phyloP scores from a whole-genome alignment of 2,329 filamentous ascomycete species.

The Calonectria pauciramosa region DNA sequence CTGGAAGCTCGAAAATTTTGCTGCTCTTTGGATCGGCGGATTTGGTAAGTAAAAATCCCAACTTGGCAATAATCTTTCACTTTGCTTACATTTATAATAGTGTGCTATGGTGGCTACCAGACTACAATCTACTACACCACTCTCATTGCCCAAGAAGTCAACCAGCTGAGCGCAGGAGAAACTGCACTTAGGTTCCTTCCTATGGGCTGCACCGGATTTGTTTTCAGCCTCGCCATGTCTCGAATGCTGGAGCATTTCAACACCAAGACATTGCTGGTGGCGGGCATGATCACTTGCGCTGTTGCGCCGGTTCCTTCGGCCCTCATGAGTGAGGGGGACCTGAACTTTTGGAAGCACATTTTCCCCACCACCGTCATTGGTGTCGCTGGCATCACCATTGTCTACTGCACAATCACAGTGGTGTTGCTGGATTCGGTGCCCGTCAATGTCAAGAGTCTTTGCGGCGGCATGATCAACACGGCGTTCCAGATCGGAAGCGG shows the following conservation, averaged over 20 bases:
- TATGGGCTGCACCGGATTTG: constrained; percentile 17
- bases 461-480: constrained; percentile 30
- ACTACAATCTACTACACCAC: constrained; percentile 26
- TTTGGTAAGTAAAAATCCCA: constrained; percentile 41
- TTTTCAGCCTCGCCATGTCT: constrained; percentile 14
- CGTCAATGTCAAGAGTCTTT: constrained; percentile 22
- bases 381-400: constrained; percentile 19
- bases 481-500: constrained; percentile 29
- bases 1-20: constrained; percentile 61
- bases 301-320: constrained; percentile 24
- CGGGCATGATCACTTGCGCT: constrained; percentile 21
- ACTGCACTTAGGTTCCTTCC: constrained; percentile 22
- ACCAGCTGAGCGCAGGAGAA: constrained; percentile 24
- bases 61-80: background rate
- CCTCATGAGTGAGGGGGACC: constrained; percentile 24
- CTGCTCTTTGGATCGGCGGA: constrained; percentile 59
- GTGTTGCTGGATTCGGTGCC: constrained; percentile 19
- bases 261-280: constrained; percentile 15
- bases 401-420: constrained; percentile 20
- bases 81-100: background rate
- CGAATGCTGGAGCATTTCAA: constrained; percentile 15
- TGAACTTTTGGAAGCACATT: constrained; percentile 29
- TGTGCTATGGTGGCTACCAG: constrained; percentile 23
- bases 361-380: constrained; percentile 25
- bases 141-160: constrained; percentile 26